Conservation (phyloP, 2,329 filamentous ascomycete species). For the Aspergillus unguis region DNA sequence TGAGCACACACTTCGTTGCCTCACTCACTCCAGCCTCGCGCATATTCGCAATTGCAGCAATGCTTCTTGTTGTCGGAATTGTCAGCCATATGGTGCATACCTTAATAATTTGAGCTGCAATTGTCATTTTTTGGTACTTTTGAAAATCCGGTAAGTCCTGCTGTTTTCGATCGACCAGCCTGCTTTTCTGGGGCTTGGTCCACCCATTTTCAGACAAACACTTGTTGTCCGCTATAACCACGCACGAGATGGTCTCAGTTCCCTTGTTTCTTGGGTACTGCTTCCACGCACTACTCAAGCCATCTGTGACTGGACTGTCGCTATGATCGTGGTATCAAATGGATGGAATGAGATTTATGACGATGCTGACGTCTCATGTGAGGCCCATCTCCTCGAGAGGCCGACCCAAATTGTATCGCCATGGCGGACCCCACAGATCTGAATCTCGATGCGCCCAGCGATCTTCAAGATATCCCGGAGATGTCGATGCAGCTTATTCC, state of each 20-base stretch:
- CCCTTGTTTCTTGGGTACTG: conserved; percentile 24
- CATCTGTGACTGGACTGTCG: conserved; percentile 10
- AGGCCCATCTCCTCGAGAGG: conserved; percentile 13
- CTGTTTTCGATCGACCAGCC: background rate
- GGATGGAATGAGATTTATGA: conserved; percentile 4
- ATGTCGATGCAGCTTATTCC: conserved; percentile 41
- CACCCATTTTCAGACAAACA: conserved; percentile 13
- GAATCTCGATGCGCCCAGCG: conserved; percentile 45
- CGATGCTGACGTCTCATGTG: conserved; percentile 20
- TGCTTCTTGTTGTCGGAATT: background rate
- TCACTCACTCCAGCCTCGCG: conserved; percentile 11
- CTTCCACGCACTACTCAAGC: conserved; percentile 39
- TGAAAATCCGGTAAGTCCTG: conserved; percentile 7
- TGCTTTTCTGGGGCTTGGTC: background rate
- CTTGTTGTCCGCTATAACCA: conserved; percentile 32
- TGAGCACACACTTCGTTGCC: conserved; percentile 11
- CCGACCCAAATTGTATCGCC: conserved; percentile 18
- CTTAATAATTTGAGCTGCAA: background rate
- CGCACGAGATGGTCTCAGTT: conserved; percentile 30
- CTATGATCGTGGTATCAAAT: background rate
- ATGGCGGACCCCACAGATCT: conserved; percentile 44
- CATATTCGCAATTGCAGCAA: background rate
- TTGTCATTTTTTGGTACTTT: background rate
- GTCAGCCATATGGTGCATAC: background rate
- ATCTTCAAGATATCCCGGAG: conserved; percentile 46